Evolutionary conservation across 2,329 filamentous ascomycete genomes (phyloP).

Genomic region (Scedosporium apiospermum): DNA sequence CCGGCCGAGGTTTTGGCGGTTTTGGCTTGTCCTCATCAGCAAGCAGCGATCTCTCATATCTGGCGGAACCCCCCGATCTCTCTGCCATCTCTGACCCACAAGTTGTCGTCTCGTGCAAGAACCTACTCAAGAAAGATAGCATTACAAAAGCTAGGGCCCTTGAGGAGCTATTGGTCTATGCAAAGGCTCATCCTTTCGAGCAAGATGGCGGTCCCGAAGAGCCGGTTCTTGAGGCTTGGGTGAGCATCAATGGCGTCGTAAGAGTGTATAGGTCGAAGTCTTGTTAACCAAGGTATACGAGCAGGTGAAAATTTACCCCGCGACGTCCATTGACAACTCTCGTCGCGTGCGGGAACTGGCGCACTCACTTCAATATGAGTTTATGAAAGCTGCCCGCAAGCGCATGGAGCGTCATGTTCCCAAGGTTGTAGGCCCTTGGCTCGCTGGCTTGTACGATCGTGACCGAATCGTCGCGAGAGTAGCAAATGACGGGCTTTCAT

Average conservation of each 20-base stretch:
- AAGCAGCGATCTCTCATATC: constrained; percentile 63
- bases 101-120: constrained; percentile 84
- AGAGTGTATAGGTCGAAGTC: background rate
- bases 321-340: constrained; percentile 80
- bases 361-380: constrained; percentile 60
- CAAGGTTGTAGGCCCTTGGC: constrained; percentile 76
- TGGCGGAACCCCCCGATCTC: constrained; percentile 77
- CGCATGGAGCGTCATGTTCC: constrained; percentile 74
- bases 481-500: constrained; percentile 66
- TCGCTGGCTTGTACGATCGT: constrained; percentile 79
- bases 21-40: constrained; percentile 32
- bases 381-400: constrained; percentile 60
- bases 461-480: constrained; percentile 68
- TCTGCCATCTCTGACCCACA: constrained; percentile 68
- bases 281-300: background rate
- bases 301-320: constrained; percentile 76
- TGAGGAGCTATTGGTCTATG: constrained; percentile 67
- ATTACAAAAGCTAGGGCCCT: constrained; percentile 86
- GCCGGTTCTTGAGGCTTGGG: constrained; percentile 80
- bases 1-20: constrained; percentile 9
- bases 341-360: constrained; percentile 81
- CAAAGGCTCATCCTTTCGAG: constrained; percentile 44
- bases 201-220: constrained; percentile 62
- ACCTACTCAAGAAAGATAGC: constrained; percentile 82
- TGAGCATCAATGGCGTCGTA: constrained; percentile 24